Evolutionary conservation across 331 rosid genomes (phyloP), one percentile per base, ranked within the genome.

Genomic region (Acacia concinna): DNA sequence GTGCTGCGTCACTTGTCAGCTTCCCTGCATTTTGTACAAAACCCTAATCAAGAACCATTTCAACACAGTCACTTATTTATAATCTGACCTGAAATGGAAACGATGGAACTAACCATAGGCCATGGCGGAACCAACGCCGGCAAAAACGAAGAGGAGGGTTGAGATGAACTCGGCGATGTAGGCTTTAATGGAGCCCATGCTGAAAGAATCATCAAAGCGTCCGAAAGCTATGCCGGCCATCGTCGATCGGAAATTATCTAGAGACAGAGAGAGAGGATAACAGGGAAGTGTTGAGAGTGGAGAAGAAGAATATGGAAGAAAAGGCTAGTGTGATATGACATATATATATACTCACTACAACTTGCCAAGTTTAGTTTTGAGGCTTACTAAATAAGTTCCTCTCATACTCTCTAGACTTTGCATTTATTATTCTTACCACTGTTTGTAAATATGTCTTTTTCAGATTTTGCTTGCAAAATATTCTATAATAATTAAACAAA

Each of bases 111-210:
- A 17, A 92, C 94, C 81, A 83, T 85, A 93, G 81, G 98, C 94
- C 34, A 91, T 86, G 86, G 90, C 94, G 21, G 92, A 93, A 20
- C 98, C 98, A 81, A 91, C 96, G 67, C 97, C 97, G 13, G 97
- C 97, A 65, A 94, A 94, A 78, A 94, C 97, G 73, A 94, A 94
- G 87, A 94, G 82, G 79, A 94, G 81, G 80, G 98, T 94, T 67
- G 97, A 94, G 93, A 90, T 89, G 94, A 94, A 94, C 93, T 94
- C 97, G 34, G 96, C 94, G 73, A 94, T 40, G 80, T 94, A 94
- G 76, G 97, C 93, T 81, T 81, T 94, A 44, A 90, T 56, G 66
- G 97, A 94, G 67, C 82, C 81, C 18, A 89, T 41, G 68, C 93
- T 91, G 75, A 91, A 90, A 34, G 98, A 87, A 88, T 94, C 97